A percentile compares a stretch with the other conserved stretches of the same genome.
Conservation (phyloP, 2,329 filamentous ascomycete species). For the Penicillium corylophilum region DNA sequence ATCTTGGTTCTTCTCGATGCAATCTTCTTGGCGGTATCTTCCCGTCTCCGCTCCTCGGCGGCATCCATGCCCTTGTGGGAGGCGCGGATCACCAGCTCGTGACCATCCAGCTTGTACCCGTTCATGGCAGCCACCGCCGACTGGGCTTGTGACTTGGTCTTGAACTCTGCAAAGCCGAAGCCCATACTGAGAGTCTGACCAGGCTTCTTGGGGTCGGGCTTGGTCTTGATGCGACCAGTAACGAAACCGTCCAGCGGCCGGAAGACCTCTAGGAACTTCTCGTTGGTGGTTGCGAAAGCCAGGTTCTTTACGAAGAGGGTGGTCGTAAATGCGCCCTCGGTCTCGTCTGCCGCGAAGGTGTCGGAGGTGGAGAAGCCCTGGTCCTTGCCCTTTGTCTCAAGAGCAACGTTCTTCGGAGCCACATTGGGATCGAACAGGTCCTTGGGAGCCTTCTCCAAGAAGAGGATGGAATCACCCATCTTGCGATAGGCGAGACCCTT, state of each 20-base stretch:
- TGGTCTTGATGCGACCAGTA: conserved; percentile 87
- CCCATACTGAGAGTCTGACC: conserved; percentile 92
- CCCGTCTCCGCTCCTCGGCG: conserved; percentile 78
- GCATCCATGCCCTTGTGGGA: conserved; percentile 87
- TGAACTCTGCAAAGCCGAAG: conserved; percentile 92
- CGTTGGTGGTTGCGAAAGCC: conserved; percentile 83
- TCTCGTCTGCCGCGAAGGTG: conserved; percentile 43
- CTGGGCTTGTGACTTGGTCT: conserved; percentile 71
- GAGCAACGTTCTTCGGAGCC: conserved; percentile 30
- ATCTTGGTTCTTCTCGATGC: conserved; percentile 82
- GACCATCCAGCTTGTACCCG: conserved; percentile 79
- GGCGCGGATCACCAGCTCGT: conserved; percentile 79
- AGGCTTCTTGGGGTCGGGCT: conserved; percentile 85
- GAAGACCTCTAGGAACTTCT: conserved; percentile 74
- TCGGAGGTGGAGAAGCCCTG: conserved; percentile 45
- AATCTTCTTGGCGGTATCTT: conserved; percentile 79
- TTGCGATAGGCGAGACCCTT: conserved; percentile 82
- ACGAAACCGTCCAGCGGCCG: conserved; percentile 81
- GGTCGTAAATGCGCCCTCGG: conserved; percentile 58
- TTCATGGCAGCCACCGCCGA: conserved; percentile 84
- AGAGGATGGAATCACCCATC: conserved; percentile 86
- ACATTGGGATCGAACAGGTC: conserved; percentile 63
- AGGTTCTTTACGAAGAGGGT: conserved; percentile 93
- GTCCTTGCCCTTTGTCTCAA: conserved; percentile 33
- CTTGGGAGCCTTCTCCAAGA: conserved; percentile 89